Percentiles rank a stretch among this genome's conserved stretches.
These are phyloP conservation scores for Aspergillus bertholletiae DNA, from an alignment of 495 filamentous ascomycete genomes.

Conservation along the genomic window DNA sequence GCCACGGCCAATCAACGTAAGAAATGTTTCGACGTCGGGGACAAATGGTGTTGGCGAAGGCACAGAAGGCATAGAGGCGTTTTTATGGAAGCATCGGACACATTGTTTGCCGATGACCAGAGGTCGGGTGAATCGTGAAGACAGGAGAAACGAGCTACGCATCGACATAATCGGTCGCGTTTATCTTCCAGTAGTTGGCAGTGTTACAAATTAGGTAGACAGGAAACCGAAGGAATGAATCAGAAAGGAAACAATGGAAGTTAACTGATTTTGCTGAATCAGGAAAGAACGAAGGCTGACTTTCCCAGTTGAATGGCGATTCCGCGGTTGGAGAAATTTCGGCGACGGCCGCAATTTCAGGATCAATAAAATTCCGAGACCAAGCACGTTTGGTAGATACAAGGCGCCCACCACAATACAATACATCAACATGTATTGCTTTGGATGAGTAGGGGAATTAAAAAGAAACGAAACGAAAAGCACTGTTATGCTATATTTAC, in stretches of 20 bases:
- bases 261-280: background rate
- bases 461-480: too few species aligned
- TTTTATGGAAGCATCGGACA: slow-evolving; percentile 33
- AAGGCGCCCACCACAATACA: too few species aligned
- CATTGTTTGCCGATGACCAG: slow-evolving; percentile 26
- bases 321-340: slow-evolving; percentile 29
- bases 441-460: too few species aligned
- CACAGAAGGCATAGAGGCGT: slow-evolving; percentile 30
- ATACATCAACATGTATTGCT: too few species aligned
- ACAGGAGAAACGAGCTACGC: slow-evolving; percentile 28
- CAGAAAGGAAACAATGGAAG: background rate
- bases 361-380: slow-evolving; percentile 39
- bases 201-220: background rate
- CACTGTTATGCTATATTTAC: background rate
- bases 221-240: background rate
- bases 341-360: slow-evolving; percentile 11
- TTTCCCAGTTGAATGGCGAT: background rate
- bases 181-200: background rate
- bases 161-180: slow-evolving; percentile 26
- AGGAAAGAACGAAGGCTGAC: background rate
- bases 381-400: too few species aligned
- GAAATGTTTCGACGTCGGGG: slow-evolving; percentile 86
- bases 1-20: slow-evolving; percentile 85
- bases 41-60: slow-evolving; percentile 78
- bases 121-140: slow-evolving; percentile 25